Evolutionary conservation across 257 asterid genomes (phyloP), one percentile per base, ranked within the genome.

Genomic region (Solanum dulcamara): DNA sequence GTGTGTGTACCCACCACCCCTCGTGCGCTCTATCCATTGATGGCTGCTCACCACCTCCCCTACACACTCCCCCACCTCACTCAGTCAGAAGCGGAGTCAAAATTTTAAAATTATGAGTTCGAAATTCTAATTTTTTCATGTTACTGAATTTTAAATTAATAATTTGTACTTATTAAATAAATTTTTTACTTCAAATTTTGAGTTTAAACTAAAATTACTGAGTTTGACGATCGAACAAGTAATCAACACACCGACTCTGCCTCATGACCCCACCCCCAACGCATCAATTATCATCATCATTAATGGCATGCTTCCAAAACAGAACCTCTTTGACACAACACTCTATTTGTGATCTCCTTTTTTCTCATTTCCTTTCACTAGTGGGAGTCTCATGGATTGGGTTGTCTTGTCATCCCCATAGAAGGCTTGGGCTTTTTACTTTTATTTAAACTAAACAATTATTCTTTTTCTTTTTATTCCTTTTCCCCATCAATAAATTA

Each of bases 21-120:
- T 88, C 97, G 96, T 93, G 97, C 91, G 93, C 89, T 91, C 92
- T 88, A 89, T 87, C 91, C 84, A 82, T 85, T 87, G 85, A 91
- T 89, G 92, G 92, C 90, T 90, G 93, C 93, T 92, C 89, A 85
- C 88, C 92, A 87, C 93, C 93, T 68, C 87, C 81, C 33, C 79
- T 85, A 6, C 28, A 46, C 18, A 75, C 24, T 30, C 81, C 42
- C 82, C 71, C 35, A 28, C 37, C 5, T n/a, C n/a, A n/a, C 20
- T 1, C 7, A 55, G 6, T 57, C 3, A 1, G 17, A n/a, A 17
- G 1, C 0, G 0, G 1, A 59, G 26, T 24, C 1, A 24, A 0
- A 2, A 4, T n/a, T 24, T n/a, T 1, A 57, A 57, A 57, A 22
- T n/a, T n/a, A 22, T n/a, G 10, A 0, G 1, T n/a, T n/a, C 0